Base-by-base conservation (phyloP, 345 rosid genomes). In the Rhodamnia rubescens region DNA sequence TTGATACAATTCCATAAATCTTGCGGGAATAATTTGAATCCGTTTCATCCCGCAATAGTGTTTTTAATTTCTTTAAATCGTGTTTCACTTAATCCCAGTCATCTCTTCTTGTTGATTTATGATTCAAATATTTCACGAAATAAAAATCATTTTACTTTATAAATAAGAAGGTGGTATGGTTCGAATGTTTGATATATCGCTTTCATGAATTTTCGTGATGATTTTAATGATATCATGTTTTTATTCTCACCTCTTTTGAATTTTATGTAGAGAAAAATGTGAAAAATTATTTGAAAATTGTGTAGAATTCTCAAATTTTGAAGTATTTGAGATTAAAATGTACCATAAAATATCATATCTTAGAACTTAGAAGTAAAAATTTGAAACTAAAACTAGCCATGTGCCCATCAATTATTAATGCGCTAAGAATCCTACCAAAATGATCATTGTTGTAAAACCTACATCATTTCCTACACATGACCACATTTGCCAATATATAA, bases 331-430 rank as follows among this genome's bases (percentile, higher is more conserved):
- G 4, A 29, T 36, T 16, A 64, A 32, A 64, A 16, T 7, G 40
- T 8, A 32, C 11, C 40, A 3, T 36, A 36, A 36, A 2, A 36
- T 36, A 36, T 36, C 40, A 36, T 36, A 29, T 1, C 8, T 29
- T 32, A 29, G 32, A 29, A 64, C 8, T 29, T 32, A 29, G 32
- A 29, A 64, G 6, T 64, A 16, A 8, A 64, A 32, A 0, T 32
- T 29, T 16, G 44, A 16, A 64, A 32, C 8, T 16, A 61, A 26
- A 58, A 26, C 0, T 12, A 0, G 6, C 0, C 10, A 64, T 16
- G 12, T 0, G 10, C 8, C 44, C 11, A 16, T 32, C 11, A 16
- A 64, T 29, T 15, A 15, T 1, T 6, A 8, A 59, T 59, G 53
- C 15, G 53, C 5, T 53, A 18, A 53, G 21, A 16, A 53, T 16